phyloP scores from a whole-genome alignment of 1,139 yeast genomes.

The Suhomyces wounanorum region DNA sequence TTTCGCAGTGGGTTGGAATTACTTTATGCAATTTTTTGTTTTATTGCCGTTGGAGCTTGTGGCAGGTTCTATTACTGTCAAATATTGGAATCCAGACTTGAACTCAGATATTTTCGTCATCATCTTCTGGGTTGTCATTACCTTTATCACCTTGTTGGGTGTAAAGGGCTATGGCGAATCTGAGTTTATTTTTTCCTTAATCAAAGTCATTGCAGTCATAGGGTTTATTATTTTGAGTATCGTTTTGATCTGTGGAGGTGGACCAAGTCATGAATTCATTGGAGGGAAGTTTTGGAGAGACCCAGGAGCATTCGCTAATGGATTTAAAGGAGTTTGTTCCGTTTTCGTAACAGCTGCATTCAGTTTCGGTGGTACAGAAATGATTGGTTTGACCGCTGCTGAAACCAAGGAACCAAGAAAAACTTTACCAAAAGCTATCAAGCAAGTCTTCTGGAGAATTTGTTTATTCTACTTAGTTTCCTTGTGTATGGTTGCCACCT shows the following conservation, averaged over 20 bases:
- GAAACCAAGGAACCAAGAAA: constrained; percentile 47
- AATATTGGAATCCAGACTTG: constrained; percentile 40
- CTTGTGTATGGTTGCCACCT: constrained; percentile 44
- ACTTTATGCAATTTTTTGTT: constrained; percentile 36
- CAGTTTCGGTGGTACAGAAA: constrained; percentile 40
- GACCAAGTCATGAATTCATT: constrained; percentile 24
- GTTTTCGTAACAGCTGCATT: constrained; percentile 39
- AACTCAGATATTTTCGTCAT: constrained; percentile 45
- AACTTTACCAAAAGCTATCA: constrained; percentile 72
- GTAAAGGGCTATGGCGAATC: constrained; percentile 50
- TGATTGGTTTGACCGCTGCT: constrained; percentile 49
- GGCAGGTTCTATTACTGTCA: constrained; percentile 43
- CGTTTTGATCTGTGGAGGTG: constrained; percentile 46
- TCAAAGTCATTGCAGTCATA: constrained; percentile 42
- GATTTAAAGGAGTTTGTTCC: constrained; percentile 49
- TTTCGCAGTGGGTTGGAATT: constrained; percentile 49
- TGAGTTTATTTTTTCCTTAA: constrained; percentile 39
- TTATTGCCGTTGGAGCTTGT: constrained; percentile 31
- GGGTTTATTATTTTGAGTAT: constrained; percentile 46
- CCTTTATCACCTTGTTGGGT: constrained; percentile 41
- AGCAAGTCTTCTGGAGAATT: constrained; percentile 75
- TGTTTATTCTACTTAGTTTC: constrained; percentile 57
- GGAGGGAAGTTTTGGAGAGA: constrained; percentile 39
- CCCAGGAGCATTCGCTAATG: constrained; percentile 47
- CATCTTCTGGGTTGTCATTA: constrained; percentile 38